Evolutionary conservation across 2,329 filamentous ascomycete species (phyloP).

Genomic region (Fusarium virguliforme): DNA sequence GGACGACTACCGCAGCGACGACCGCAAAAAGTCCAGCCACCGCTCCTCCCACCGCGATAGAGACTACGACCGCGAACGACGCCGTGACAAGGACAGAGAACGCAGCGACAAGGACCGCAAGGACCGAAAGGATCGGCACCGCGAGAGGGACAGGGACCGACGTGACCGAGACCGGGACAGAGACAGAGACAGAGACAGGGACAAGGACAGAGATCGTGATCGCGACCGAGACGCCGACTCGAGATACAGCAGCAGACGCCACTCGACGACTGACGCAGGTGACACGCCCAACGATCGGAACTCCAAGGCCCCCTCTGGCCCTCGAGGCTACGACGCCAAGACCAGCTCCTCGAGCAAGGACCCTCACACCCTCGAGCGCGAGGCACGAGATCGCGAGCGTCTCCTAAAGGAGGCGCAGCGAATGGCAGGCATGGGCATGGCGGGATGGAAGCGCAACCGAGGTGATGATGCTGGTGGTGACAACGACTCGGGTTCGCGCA

Average conservation of each 20-base stretch:
- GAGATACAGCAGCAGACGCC: conserved; percentile 55
- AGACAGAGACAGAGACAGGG: conserved; percentile 55
- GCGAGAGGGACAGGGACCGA: conserved; percentile 58
- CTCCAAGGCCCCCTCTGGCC: conserved; percentile 62
- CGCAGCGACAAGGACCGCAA: conserved; percentile 57
- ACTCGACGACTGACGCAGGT: conserved; percentile 47
- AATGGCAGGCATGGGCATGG: conserved; percentile 70
- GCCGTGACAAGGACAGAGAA: conserved; percentile 59
- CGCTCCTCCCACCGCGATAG: conserved; percentile 51
- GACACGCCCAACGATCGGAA: conserved; percentile 57
- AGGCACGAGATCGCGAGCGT: conserved; percentile 76
- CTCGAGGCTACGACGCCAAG: conserved; percentile 60
- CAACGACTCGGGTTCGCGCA: conserved; percentile 60
- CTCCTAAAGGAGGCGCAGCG: conserved; percentile 79
- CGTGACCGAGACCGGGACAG: conserved; percentile 54
- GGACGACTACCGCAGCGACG: conserved; percentile 58
- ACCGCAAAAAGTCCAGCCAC: conserved; percentile 60
- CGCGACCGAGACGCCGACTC: conserved; percentile 56
- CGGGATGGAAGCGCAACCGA: conserved; percentile 67
- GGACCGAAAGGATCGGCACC: conserved; percentile 59
- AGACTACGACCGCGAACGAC: conserved; percentile 62
- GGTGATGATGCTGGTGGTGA: conserved; percentile 60
- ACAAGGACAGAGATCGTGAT: conserved; percentile 57
- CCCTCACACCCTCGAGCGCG: conserved; percentile 79
- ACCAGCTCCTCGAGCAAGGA: conserved; percentile 61